Evolutionary conservation across 805 yeast genomes (phyloP).

Genomic region (Barnettozyma salicaria): DNA sequence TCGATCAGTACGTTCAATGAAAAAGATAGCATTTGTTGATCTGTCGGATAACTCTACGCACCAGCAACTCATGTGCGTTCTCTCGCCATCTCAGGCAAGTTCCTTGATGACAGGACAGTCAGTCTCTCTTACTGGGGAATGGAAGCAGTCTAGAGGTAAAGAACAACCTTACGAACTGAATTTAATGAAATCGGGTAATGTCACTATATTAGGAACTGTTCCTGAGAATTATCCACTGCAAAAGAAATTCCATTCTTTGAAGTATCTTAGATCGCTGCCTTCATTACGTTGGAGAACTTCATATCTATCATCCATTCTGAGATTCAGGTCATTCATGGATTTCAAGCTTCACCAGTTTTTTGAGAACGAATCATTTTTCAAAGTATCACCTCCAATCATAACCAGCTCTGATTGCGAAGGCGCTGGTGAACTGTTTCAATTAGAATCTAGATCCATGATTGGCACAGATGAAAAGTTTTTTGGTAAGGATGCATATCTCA

Average conservation of each 20-base stretch:
- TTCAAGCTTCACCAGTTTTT: conserved; percentile 49
- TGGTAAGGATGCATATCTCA: conserved; percentile 61
- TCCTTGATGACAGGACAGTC: conserved; percentile 42
- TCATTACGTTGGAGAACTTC: conserved; percentile 70
- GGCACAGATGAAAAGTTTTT: conserved; percentile 39
- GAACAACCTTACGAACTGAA: conserved; percentile 46
- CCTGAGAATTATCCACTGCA: conserved; percentile 71
- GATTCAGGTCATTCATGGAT: conserved; percentile 70
- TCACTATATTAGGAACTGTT: conserved; percentile 56
- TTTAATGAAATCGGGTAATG: conserved; percentile 24
- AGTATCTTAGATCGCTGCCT: conserved; percentile 66
- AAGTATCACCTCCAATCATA: conserved; percentile 79
- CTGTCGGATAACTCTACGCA: conserved; percentile 70
- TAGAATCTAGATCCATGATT: conserved; percentile 33
- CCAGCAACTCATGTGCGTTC: conserved; percentile 48
- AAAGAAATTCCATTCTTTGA: conserved; percentile 64
- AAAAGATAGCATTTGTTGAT: conserved; percentile 75
- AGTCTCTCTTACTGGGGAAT: conserved; percentile 37
- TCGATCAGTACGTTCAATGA: conserved; percentile 62
- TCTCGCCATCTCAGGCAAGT: conserved; percentile 33
- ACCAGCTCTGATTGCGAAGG: conserved; percentile 96
- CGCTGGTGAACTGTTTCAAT: conserved; percentile 82
- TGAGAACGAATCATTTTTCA: conserved; percentile 46
- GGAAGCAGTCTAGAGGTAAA: conserved; percentile 44
- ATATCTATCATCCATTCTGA: conserved; percentile 56